Evolutionary conservation across 78 protist genomes (phyloP), one percentile per base, ranked within the genome.

Genomic region (Dictyostelium brefeldianum): DNA sequence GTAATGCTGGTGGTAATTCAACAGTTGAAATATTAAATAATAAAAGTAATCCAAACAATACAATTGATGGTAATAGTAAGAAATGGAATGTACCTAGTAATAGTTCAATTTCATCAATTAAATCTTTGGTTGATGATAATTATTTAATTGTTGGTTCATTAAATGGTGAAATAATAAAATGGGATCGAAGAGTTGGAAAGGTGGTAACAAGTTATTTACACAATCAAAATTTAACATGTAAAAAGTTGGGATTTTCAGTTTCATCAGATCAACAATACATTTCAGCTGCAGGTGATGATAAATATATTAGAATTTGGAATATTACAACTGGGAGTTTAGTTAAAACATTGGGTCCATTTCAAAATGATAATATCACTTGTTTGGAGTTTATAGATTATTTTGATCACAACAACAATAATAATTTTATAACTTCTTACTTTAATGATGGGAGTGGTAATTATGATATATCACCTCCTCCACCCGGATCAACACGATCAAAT

Each of bases 261-360:
- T 46, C 79, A 22, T 9, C 70, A 12, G 71, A 65, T 77, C 25
- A 87, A 50, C 25, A 50, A 20, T 51, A 22, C n/a, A 1, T 87
- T 4, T 47, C 62, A 9, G 47, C 84, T 3, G 67, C 43, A 27
- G 93, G 93, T 77, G 84, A 87, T 46, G 93, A 87, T 77, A 65
- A 36, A 27, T 77, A 48, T 43, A 62, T 87, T 3, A 74, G 93
- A 14, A 43, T 87, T 15, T 87, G 93, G 93, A 77, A 87, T 77
- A 14, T 31, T 4, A 27, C 53, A 64, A 77, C 65, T 64, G 93
- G 84, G 8, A 29, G 56, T 29, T 62, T 87, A 27, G 12, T 87
- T 15, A 74, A 65, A 48, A 77, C 93, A 48, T 1, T 87, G 29
- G 93, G 93, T 14, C 93, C 84, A 59, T 87, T 87, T 17, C 17